Evolutionary conservation across 768 basidiomycete species (phyloP), one percentile per base, ranked within the genome.

Genomic region (Hydnum rufescens): DNA sequence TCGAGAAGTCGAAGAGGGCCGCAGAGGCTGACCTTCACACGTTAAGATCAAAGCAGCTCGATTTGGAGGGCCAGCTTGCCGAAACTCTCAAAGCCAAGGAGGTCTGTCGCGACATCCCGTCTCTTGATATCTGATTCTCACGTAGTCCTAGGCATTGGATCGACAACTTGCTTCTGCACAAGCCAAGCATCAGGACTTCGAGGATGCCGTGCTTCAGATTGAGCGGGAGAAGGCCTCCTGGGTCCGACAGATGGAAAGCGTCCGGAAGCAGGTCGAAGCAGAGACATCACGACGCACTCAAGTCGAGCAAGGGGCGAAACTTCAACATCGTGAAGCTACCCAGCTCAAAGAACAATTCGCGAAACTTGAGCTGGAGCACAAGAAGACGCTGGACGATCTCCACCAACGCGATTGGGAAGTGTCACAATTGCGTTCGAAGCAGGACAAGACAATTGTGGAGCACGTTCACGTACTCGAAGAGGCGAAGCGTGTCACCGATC

Each of bases 381-480:
- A 82, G 60, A 82, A 86, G 60, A 76, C 80, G 5, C 69, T 83
- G n/a, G 72, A 74, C 4, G 86, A 92, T 54, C 68, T 93, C 47
- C 81, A 85, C 62, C 72, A 71, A 42, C 77, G 81, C 47, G 86
- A 95, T 59, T 82, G 80, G 75, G 85, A 92, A 53, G 74, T 87
- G 57, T 84, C 79, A 57, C 82, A 92, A 57, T 67, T 96, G 5
- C 78, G 83, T 51, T 81, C 84, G 2, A 78, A 74, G 61, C 83
- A 95, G 61, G 88, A 96, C 69, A 96, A 92, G 69, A 95, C 86
- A n/a, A 92, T 95, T 54, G 90, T 97, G 42, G 92, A 97, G 64
- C 93, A 97, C 61, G 87, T 95, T 25, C 81, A 97, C 62, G 93
- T 96, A 28, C 72, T 93, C 6, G 90, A 96, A 63, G 86, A 92